phyloP scores from a whole-genome alignment of 495 filamentous ascomycete species.

The Penicillium angulare region DNA sequence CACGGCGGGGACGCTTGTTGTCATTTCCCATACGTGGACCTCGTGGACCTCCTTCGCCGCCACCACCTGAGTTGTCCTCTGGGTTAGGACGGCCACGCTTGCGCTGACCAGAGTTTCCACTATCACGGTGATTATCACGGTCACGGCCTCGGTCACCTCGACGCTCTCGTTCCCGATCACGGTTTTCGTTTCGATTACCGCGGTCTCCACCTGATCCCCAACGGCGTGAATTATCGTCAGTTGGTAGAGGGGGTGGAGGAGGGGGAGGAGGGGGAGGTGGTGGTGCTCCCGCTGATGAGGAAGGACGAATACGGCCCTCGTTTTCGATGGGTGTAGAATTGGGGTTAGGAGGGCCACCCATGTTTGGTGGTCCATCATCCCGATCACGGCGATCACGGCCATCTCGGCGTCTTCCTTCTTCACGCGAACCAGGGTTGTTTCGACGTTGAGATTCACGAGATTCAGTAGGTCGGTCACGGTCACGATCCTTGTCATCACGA shows the following conservation, averaged over 20 bases:
- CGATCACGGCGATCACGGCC: constrained; percentile 42
- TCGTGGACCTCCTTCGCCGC: constrained; percentile 31
- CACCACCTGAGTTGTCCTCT: constrained; percentile 30
- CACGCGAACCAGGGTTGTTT: constrained; percentile 33
- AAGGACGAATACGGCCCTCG: constrained; percentile 42
- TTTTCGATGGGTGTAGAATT: constrained; percentile 24
- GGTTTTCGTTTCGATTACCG: constrained; percentile 27
- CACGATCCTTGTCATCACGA: constrained; percentile 35
- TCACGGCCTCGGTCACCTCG: constrained; percentile 42
- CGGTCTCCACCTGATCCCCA: constrained; percentile 38
- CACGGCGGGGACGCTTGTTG: constrained; percentile 46
- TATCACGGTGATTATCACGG: constrained; percentile 34
- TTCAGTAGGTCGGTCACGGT: constrained; percentile 16
- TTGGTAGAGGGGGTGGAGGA: constrained; percentile 25
- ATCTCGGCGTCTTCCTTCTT: constrained; percentile 44
- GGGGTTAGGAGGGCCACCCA: constrained; percentile 10
- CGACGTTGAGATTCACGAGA: constrained; percentile 36
- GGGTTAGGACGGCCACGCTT: constrained; percentile 41
- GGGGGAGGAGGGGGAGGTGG: constrained; percentile 34
- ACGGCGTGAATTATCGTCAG: constrained; percentile 36
- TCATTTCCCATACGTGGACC: constrained; percentile 41
- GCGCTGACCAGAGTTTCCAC: constrained; percentile 33
- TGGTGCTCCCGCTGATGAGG: constrained; percentile 37
- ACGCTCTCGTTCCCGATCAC: constrained; percentile 42
- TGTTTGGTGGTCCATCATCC: constrained; percentile 18